Evolutionary conservation across 2,329 filamentous ascomycete genomes (phyloP).

Genomic region (Chaetomium strumarium): DNA sequence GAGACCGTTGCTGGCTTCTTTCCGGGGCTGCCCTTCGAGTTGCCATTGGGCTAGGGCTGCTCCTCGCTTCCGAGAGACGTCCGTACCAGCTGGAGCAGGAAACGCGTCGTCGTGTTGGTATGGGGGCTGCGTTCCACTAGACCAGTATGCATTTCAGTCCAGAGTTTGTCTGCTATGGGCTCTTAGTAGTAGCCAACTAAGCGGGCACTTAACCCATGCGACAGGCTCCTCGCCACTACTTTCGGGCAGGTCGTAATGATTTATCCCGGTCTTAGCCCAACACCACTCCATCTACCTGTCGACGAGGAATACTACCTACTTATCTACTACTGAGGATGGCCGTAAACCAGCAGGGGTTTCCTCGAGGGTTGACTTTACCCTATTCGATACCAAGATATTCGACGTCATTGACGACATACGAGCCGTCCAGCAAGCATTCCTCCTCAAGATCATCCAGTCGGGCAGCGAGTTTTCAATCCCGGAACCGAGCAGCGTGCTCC

Average conservation of each 20-base stretch:
- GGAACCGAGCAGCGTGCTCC: slow-evolving; percentile 13
- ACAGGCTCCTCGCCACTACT: slow-evolving; percentile 25
- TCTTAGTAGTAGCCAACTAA: neutral
- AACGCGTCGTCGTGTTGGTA: slow-evolving; percentile 31
- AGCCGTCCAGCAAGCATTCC: neutral
- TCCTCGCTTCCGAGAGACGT: slow-evolving; percentile 6
- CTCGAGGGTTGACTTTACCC: slow-evolving; percentile 24
- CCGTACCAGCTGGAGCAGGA: slow-evolving; percentile 26
- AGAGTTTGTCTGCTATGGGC: no score
- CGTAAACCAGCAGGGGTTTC: slow-evolving; percentile 19
- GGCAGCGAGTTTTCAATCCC: slow-evolving; percentile 5
- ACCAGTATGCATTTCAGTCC: slow-evolving; percentile 20
- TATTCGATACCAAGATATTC: slow-evolving; percentile 19
- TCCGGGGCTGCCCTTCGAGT: slow-evolving; percentile 28
- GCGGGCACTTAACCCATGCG: neutral
- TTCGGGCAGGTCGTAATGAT: slow-evolving; percentile 27
- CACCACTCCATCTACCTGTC: slow-evolving; percentile 23
- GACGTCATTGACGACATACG: slow-evolving; percentile 17
- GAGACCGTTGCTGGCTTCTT: slow-evolving; percentile 29
- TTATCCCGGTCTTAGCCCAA: slow-evolving; percentile 8
- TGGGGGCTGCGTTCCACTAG: slow-evolving; percentile 26
- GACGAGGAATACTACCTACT: slow-evolving; percentile 31
- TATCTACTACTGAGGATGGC: slow-evolving; percentile 22
- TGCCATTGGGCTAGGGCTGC: slow-evolving; percentile 28
- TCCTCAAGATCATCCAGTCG: neutral